Evolutionary conservation across 805 yeast species (phyloP).

Genomic region (Cyberlindnera maritima): DNA sequence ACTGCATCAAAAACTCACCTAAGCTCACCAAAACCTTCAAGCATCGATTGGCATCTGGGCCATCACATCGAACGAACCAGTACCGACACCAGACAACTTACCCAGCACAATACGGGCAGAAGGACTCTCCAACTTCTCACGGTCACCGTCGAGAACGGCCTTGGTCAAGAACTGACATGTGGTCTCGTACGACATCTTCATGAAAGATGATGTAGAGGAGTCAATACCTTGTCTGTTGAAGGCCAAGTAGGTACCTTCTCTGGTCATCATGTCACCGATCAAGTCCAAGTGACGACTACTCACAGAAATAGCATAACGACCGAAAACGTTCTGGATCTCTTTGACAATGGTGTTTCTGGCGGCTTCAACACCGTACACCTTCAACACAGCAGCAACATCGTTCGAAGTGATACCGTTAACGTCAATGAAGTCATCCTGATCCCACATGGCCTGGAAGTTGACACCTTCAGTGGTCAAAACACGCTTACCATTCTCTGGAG

Average conservation of each 20-base stretch:
- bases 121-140: slow-evolving; percentile 86
- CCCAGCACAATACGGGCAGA: slow-evolving; percentile 93
- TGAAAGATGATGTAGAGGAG: slow-evolving; percentile 89
- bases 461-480: slow-evolving; percentile 95
- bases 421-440: slow-evolving; percentile 87
- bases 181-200: slow-evolving; percentile 99
- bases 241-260: slow-evolving; percentile 95
- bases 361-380: slow-evolving; percentile 97
- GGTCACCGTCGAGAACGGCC: slow-evolving; percentile 90
- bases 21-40: slow-evolving; percentile 4
- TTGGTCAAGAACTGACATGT: slow-evolving; percentile 96
- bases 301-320: slow-evolving; percentile 92
- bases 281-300: slow-evolving; percentile 92
- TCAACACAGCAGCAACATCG: slow-evolving; percentile 87
- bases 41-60: slow-evolving; percentile 35
- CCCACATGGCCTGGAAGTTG: slow-evolving; percentile 97
- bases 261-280: slow-evolving; percentile 98
- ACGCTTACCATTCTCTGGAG: slow-evolving; percentile 66
- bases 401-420: slow-evolving; percentile 88
- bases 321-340: slow-evolving; percentile 94
- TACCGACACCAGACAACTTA: slow-evolving; percentile 86
- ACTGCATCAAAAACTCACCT: neutral
- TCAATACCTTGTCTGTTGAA: slow-evolving; percentile 99
- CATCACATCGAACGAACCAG: slow-evolving; percentile 88
- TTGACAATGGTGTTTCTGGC: slow-evolving; percentile 96